Evolutionary conservation across 2,329 filamentous ascomycete species (phyloP).

Genomic region (Hypoxylon sp.): DNA sequence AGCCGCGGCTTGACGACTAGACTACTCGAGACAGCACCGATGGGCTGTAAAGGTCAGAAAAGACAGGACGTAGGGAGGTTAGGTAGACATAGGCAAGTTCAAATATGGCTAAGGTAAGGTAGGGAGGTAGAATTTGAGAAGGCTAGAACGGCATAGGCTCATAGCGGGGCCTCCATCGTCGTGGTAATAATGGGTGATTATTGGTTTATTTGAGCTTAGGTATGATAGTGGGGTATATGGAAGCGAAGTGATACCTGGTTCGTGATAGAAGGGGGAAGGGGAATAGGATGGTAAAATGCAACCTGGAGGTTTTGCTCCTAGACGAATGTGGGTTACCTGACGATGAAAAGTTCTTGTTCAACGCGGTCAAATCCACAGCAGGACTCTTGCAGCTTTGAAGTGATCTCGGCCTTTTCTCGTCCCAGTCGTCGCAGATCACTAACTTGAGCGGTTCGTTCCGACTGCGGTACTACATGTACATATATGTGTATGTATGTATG

Average conservation of each 20-base stretch:
- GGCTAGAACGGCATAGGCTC: constrained; percentile 44
- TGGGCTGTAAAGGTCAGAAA: constrained; percentile 21
- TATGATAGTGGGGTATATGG: constrained; percentile 38
- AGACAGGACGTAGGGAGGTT: constrained; percentile 18
- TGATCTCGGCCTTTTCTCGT: constrained; percentile 34
- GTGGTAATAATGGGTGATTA: constrained; percentile 38
- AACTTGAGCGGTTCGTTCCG: constrained; percentile 34
- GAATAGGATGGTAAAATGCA: constrained; percentile 30
- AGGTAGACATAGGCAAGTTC: constrained; percentile 31
- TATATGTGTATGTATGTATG: constrained; percentile 2
- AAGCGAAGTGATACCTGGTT: constrained; percentile 30
- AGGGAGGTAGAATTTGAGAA: constrained; percentile 24
- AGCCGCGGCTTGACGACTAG: constrained; percentile 15
- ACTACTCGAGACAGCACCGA: constrained; percentile 23
- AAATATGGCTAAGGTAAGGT: constrained; percentile 32
- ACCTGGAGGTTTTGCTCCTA: constrained; percentile 50
- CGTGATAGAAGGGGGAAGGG: constrained; percentile 13
- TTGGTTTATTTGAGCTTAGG: constrained; percentile 40
- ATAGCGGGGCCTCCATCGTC: constrained; percentile 39
- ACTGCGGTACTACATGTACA: constrained; percentile 11
- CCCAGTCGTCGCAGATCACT: constrained; percentile 1
- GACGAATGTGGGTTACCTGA: constrained; percentile 31
- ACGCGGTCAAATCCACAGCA: constrained; percentile 14
- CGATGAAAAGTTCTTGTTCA: constrained; percentile 23
- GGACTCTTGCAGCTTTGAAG: constrained; percentile 8